Evolutionary conservation across 306 rosid genomes (phyloP).

Genomic region (Rosa multiflora): DNA sequence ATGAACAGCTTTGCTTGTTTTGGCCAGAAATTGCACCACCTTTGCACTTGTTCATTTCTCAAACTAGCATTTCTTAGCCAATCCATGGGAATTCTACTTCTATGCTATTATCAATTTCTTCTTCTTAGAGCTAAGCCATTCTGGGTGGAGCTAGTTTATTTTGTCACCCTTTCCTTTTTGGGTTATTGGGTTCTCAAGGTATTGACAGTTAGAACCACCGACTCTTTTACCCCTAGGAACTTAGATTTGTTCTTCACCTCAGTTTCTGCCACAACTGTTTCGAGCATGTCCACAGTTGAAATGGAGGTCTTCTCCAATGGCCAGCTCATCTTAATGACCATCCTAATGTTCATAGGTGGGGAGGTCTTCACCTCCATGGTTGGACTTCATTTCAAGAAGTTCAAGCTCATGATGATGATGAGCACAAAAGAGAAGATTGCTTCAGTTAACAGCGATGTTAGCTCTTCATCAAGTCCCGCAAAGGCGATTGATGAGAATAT

Average conservation of each 20-base stretch:
- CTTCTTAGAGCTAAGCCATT: conserved; percentile 30
- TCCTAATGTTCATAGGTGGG: conserved; percentile 61
- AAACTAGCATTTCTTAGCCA: conserved; percentile 5
- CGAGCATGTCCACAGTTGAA: conserved; percentile 68
- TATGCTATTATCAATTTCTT: conserved; percentile 21
- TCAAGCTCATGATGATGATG: conserved; percentile 33
- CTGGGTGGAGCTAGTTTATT: conserved; percentile 43
- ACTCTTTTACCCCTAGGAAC: conserved; percentile 12
- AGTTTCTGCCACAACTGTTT: conserved; percentile 54
- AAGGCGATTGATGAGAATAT: background rate
- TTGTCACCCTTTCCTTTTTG: conserved; percentile 37
- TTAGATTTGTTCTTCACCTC: conserved; percentile 64
- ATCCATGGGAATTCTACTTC: conserved; percentile 15
- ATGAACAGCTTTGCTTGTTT: background rate
- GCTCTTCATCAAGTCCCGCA: background rate
- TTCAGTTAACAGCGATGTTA: conserved; percentile 16
- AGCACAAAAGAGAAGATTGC: conserved; percentile 17
- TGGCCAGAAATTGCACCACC: conserved; percentile 24
- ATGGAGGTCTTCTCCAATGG: conserved; percentile 56
- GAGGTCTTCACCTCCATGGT: conserved; percentile 58
- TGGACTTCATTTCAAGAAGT: conserved; percentile 39
- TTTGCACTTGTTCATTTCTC: conserved; percentile 22
- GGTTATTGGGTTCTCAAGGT: conserved; percentile 41
- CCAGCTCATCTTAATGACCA: conserved; percentile 43
- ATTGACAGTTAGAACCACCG: conserved; percentile 14